Conservation (phyloP, 108 stramenopile genomes). For the Pseudonitzschia multiseries region DNA sequence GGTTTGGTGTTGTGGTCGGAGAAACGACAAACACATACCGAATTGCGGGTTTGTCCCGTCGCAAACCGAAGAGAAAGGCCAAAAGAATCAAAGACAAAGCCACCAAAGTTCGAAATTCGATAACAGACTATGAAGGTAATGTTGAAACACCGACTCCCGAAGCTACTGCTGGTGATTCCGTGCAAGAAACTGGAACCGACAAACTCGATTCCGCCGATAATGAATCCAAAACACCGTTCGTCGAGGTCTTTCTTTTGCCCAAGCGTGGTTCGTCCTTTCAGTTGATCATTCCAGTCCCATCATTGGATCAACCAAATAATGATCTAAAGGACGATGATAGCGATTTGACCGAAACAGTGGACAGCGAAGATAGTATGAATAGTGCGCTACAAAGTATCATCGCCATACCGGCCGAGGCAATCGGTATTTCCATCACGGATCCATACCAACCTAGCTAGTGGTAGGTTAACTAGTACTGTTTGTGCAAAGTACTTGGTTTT, state of each 20-base stretch:
- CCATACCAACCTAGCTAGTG: not conserved
- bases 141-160: not conserved
- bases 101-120: not conserved
- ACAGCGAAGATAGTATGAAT: not conserved
- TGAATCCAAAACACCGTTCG: not conserved
- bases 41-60: not conserved
- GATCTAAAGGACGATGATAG: not conserved
- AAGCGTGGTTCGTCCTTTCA: slow-evolving; percentile 27
- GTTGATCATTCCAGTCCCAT: slow-evolving; percentile 10
- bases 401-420: not conserved
- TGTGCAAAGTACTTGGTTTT: not conserved
- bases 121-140: not conserved
- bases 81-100: not conserved
- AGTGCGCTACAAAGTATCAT: not conserved
- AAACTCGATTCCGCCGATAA: not conserved
- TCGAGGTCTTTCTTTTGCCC: slow-evolving; percentile 22
- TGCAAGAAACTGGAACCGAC: not conserved
- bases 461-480: too few species aligned
- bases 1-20: slow-evolving; percentile 28
- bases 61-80: not conserved
- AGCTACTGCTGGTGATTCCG: not conserved
- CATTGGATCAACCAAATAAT: not conserved
- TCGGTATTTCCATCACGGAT: not conserved
- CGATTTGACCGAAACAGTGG: not conserved
- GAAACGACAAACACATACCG: slow-evolving; percentile 34